phyloP scores from a whole-genome alignment of 2,329 filamentous ascomycete species.

The Talaromyces atroroseus region DNA sequence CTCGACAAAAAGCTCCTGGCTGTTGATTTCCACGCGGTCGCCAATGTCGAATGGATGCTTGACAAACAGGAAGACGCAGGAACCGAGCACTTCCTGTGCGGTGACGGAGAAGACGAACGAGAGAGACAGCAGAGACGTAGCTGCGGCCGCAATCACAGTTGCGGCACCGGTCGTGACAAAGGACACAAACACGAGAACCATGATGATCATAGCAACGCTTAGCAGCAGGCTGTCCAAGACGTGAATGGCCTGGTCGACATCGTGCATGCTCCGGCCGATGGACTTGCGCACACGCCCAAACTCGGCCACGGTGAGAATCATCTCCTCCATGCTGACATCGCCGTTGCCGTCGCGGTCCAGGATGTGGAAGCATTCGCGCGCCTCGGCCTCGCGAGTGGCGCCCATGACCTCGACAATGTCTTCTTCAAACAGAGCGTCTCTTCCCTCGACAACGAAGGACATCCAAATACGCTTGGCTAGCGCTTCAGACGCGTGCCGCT shows the following conservation, averaged over 20 bases:
- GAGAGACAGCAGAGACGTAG: slow-evolving; percentile 86
- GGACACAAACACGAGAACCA: slow-evolving; percentile 80
- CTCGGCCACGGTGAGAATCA: slow-evolving; percentile 80
- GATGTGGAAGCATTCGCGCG: slow-evolving; percentile 74
- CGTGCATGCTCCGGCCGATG: slow-evolving; percentile 89
- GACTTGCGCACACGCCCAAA: slow-evolving; percentile 82
- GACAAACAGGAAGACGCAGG: slow-evolving; percentile 97
- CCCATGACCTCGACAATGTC: slow-evolving; percentile 88
- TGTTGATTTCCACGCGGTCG: slow-evolving; percentile 77
- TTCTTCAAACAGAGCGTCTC: slow-evolving; percentile 69
- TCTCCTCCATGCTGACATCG: slow-evolving; percentile 91
- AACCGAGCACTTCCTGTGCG: slow-evolving; percentile 91
- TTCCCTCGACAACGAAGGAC: slow-evolving; percentile 91
- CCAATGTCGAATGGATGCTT: slow-evolving; percentile 97
- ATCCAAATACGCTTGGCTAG: slow-evolving; percentile 94
- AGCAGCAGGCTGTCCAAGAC: slow-evolving; percentile 84
- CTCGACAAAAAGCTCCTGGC: slow-evolving; percentile 71
- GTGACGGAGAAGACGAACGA: slow-evolving; percentile 94
- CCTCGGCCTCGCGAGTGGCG: slow-evolving; percentile 64
- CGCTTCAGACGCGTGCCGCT: slow-evolving; percentile 78
- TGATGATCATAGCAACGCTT: slow-evolving; percentile 72
- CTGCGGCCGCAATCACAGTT: slow-evolving; percentile 79
- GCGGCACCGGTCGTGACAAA: slow-evolving; percentile 85
- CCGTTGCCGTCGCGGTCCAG: slow-evolving; percentile 87
- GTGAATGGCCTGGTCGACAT: slow-evolving; percentile 88